Percentiles rank a stretch among this genome's conserved stretches.
phyloP scores from a whole-genome alignment of 441 rosid genomes.

The Monsonia emarginata region DNA sequence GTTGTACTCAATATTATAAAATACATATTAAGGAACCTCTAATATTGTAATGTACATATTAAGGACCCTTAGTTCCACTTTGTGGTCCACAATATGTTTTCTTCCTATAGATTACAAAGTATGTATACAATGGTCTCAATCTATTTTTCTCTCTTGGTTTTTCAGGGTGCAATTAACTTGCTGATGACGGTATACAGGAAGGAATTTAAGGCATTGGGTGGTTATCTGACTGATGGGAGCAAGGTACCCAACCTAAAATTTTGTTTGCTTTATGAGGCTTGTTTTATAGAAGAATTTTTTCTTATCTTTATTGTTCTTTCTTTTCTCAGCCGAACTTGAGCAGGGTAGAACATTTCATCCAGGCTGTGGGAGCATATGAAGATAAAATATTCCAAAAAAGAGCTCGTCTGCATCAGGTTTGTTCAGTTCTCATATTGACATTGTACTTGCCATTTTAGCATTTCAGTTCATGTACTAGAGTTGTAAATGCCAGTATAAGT shows the following conservation, averaged over 20 bases:
- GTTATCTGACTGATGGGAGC: constrained; percentile 67
- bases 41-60: no score
- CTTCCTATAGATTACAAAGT: not conserved
- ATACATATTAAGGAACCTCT: no score
- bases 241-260: constrained; percentile 44
- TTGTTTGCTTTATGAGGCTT: constrained; percentile 9
- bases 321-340: constrained; percentile 55
- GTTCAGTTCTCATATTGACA: constrained; percentile 6
- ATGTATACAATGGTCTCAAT: not conserved
- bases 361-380: constrained; percentile 77
- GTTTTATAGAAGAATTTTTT: constrained; percentile 15
- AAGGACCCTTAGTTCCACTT: not conserved
- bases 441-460: constrained; percentile 3
- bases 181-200: constrained; percentile 76
- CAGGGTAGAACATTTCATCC: constrained; percentile 76
- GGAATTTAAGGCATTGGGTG: constrained; percentile 50
- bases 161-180: constrained; percentile 89
- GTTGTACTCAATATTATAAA: no score
- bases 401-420: constrained; percentile 64
- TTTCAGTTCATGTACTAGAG: constrained; percentile 2
- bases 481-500: constrained; percentile 11
- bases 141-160: not conserved
- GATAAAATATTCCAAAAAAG: constrained; percentile 81
- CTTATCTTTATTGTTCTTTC: constrained; percentile 9
- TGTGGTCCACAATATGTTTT: not conserved